Evolutionary conservation across 345 rosid species (phyloP), one percentile per base, ranked within the genome.

Genomic region (Brassica nigra): DNA sequence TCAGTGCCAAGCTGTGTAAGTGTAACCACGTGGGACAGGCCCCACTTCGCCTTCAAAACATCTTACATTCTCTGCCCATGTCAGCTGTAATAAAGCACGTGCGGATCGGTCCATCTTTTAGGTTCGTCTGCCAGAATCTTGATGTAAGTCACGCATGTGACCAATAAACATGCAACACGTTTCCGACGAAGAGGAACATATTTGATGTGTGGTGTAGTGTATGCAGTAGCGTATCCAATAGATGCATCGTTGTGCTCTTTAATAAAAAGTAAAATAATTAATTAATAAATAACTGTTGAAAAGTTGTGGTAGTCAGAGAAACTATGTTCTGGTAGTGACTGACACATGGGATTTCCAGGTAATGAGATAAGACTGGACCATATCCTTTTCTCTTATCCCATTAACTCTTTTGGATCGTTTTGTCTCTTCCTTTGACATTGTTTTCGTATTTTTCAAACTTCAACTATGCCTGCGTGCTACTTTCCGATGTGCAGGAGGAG

Each of bases 331-430:
- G 63, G 42, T 76, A 63, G 70, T 74, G 76, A 44, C 58, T 58
- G 76, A 66, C 85, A 76, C 80, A 76, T 81, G 81, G 71, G 68
- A 27, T 16, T 20, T 70, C 62, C 36, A 10, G 23, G 30, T 20
- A 42, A 28, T 8, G 57, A 49, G 85, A 75, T 71, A 84, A 80
- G 81, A 70, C 33, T 31, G 81, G 78, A 80, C 71, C 84, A 75
- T 74, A 76, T 71, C 76, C 68, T 82, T 84, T 82, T 77, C 86
- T 76, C 77, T 76, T 74, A 57, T 73, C 61, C 61, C 61, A 54
- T 54, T 54, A 70, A 70, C 14, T 70, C 55, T 77, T 70, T 52
- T n/a, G 57, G 20, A 77, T 63, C 65, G 55, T 68, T 5, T 8
- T 68, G 20, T 52, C 57, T 47, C 55, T 52, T 52, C 57, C 57